Conservation (phyloP, 225 moss, liverwort and hornwort genomes). For the Antitrichia curtipendula region DNA sequence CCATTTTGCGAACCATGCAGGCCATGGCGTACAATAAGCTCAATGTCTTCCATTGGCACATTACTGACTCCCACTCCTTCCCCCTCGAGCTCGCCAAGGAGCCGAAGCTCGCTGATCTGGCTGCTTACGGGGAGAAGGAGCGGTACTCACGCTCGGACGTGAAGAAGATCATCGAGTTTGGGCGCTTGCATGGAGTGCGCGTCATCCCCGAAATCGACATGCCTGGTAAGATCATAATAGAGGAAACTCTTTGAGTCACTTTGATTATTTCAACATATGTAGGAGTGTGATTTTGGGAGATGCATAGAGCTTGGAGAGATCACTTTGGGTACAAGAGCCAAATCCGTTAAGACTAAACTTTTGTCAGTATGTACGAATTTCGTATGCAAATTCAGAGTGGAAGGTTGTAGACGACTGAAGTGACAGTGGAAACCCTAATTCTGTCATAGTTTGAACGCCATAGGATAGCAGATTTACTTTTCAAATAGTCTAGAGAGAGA, state of each 20-base stretch:
- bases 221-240: slow-evolving; percentile 35
- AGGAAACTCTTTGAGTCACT: background rate
- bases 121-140: slow-evolving; percentile 30
- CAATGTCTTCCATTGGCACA: slow-evolving; percentile 63
- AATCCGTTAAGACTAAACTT: background rate
- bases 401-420: background rate
- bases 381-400: background rate
- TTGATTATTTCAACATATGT: background rate
- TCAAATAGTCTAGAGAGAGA: background rate
- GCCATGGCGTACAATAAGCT: slow-evolving; percentile 60
- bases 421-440: background rate
- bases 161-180: slow-evolving; percentile 26
- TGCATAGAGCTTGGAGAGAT: background rate
- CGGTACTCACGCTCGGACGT: slow-evolving; percentile 30
- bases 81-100: slow-evolving; percentile 43
- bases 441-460: background rate
- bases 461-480: too few relatives aligned
- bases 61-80: slow-evolving; percentile 66
- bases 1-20: slow-evolving; percentile 34
- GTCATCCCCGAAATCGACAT: slow-evolving; percentile 72
- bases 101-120: slow-evolving; percentile 28
- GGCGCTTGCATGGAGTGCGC: slow-evolving; percentile 38
- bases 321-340: background rate
- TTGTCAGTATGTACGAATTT: background rate
- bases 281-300: background rate